Conservation (phyloP, 495 filamentous ascomycete genomes). For the Letharia columbiana region DNA sequence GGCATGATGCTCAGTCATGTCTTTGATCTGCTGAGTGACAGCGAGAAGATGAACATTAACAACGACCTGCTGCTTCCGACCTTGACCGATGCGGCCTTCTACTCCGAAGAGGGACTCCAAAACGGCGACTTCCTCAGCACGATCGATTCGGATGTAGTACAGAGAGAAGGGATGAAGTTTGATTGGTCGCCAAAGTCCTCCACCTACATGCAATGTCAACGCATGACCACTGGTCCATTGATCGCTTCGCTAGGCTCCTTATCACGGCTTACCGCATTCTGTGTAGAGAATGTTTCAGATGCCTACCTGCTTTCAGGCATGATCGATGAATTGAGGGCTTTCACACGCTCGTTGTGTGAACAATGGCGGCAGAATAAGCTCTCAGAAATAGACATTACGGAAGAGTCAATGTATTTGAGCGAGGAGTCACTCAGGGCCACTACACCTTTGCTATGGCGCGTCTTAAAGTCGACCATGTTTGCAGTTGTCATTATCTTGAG, state of each 20-base stretch:
- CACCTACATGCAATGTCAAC: conserved; percentile 49
- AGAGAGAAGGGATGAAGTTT: conserved; percentile 54
- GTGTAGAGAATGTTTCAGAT: conserved; percentile 57
- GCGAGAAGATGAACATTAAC: conserved; percentile 49
- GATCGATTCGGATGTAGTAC: conserved; percentile 66
- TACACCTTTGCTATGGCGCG: conserved; percentile 69
- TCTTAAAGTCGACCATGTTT: conserved; percentile 74
- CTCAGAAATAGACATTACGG: conserved; percentile 69
- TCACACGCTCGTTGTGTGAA: conserved; percentile 60
- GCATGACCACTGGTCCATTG: conserved; percentile 57
- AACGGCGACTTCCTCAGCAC: conserved; percentile 72
- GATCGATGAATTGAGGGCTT: conserved; percentile 63
- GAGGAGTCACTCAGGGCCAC: conserved; percentile 61
- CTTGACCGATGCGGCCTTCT: conserved; percentile 57
- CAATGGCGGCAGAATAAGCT: conserved; percentile 82
- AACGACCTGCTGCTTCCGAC: conserved; percentile 69
- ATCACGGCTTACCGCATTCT: conserved; percentile 65
- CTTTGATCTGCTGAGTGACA: conserved; percentile 63
- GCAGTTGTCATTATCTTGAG: conserved; percentile 67
- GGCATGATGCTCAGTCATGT: conserved; percentile 69
- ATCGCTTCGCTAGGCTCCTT: conserved; percentile 70
- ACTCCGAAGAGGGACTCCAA: conserved; percentile 66
- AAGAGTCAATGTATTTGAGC: conserved; percentile 61
- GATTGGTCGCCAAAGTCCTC: conserved; percentile 58
- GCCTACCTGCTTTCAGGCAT: conserved; percentile 51